Evolutionary conservation across 2,329 filamentous ascomycete species (phyloP).

Genomic region (Aspergillus flavus): DNA sequence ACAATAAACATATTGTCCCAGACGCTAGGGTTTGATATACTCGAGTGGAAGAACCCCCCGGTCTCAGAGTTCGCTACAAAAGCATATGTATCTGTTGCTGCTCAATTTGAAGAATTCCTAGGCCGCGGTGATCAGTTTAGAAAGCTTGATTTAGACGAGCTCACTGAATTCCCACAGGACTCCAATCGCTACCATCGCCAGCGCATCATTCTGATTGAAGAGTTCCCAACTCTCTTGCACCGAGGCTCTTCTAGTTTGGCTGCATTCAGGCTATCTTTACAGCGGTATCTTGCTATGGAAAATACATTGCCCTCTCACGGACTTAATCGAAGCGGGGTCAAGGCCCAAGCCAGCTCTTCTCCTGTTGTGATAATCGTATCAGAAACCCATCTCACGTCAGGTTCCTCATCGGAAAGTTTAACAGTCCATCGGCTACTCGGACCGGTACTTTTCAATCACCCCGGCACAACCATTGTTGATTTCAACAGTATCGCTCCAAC

Average conservation of each 20-base stretch:
- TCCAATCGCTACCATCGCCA: constrained; percentile 20
- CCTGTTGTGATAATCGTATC: constrained; percentile 90
- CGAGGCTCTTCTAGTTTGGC: constrained; percentile 65
- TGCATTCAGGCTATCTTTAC: constrained; percentile 73
- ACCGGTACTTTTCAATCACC: constrained; percentile 80
- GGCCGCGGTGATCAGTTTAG: constrained; percentile 78
- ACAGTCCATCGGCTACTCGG: constrained; percentile 89
- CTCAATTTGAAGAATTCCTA: constrained; percentile 91
- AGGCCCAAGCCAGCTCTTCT: constrained; percentile 56
- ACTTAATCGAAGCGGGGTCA: constrained; percentile 22
- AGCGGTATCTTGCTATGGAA: constrained; percentile 72
- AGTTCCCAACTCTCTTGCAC: constrained; percentile 77
- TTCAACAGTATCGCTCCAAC: constrained; percentile 93
- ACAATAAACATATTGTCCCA: constrained; percentile 77
- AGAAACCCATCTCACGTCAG: constrained; percentile 84
- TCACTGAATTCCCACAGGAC: constrained; percentile 7
- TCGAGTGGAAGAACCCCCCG: constrained; percentile 89
- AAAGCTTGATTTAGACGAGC: constrained; percentile 59
- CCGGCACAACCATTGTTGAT: constrained; percentile 76
- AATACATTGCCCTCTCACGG: constrained; percentile 52
- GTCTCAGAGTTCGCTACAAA: constrained; percentile 61
- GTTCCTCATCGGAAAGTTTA: constrained; percentile 84
- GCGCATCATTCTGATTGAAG: constrained; percentile 73
- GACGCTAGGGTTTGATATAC: constrained; percentile 73
- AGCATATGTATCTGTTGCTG: constrained; percentile 69